Conservation (phyloP, 2,329 filamentous ascomycete species). For the Cladophialophora yegresii region DNA sequence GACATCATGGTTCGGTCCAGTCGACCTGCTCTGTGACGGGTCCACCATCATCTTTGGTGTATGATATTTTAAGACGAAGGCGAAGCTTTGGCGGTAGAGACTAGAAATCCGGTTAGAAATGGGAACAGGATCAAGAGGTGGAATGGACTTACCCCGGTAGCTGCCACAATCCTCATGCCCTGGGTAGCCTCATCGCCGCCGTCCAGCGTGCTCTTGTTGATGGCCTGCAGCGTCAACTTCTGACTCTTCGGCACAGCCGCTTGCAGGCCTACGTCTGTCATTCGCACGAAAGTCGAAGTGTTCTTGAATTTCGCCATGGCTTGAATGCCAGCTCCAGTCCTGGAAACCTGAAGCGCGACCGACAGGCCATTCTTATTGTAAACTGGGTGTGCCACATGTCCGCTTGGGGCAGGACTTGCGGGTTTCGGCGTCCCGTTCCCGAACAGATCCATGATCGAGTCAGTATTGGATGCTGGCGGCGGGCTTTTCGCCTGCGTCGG, state of each 20-base stretch:
- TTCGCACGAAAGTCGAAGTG: conserved; percentile 61
- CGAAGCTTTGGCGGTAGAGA: conserved; percentile 69
- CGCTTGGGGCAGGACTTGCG: conserved; percentile 49
- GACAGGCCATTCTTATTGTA: conserved; percentile 85
- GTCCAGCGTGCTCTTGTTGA: conserved; percentile 75
- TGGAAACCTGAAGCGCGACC: conserved; percentile 79
- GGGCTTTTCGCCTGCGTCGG: conserved; percentile 53
- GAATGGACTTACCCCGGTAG: conserved; percentile 75
- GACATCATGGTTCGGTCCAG: conserved; percentile 74
- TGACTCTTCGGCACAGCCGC: conserved; percentile 96
- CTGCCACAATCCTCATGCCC: conserved; percentile 81
- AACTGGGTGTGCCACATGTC: conserved; percentile 62
- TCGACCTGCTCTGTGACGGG: conserved; percentile 85
- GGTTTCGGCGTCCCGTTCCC: conserved; percentile 46
- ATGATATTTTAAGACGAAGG: conserved; percentile 81
- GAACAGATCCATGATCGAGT: conserved; percentile 91
- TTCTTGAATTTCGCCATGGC: conserved; percentile 84
- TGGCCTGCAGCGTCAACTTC: conserved; percentile 86
- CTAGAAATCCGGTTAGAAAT: conserved; percentile 51
- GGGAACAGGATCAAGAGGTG: not conserved
- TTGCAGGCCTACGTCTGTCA: conserved; percentile 80
- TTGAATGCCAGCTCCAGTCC: conserved; percentile 70
- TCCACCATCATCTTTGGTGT: conserved; percentile 68
- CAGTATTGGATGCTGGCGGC: conserved; percentile 63
- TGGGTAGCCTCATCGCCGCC: conserved; percentile 83